Percentiles rank a stretch among this genome's conserved stretches.
These are phyloP conservation scores for Bifiguratus adelaidae DNA, from an alignment of 192 early-diverging fungal species.

Conservation along the genomic window DNA sequence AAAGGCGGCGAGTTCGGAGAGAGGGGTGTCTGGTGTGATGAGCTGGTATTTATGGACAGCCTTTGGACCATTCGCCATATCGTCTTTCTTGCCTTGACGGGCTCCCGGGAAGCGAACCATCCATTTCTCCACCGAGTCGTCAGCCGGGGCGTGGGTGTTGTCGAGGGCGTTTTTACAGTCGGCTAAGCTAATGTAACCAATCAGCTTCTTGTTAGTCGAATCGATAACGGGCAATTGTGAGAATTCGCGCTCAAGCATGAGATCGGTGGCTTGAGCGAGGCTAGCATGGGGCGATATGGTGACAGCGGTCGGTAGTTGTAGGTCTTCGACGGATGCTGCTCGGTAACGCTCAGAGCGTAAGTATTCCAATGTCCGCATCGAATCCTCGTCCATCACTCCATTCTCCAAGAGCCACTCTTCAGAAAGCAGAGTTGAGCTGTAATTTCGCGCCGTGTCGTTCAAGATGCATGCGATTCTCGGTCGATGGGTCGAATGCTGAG, in stretches of 20 bases:
- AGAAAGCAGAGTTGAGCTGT: slow-evolving; percentile 52
- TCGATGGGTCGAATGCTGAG: slow-evolving; percentile 17
- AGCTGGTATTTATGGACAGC: slow-evolving; percentile 42
- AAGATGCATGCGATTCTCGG: slow-evolving; percentile 41
- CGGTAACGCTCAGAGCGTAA: slow-evolving; percentile 56
- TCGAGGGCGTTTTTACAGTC: slow-evolving; percentile 46
- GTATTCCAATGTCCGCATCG: slow-evolving; percentile 43
- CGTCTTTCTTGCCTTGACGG: slow-evolving; percentile 13
- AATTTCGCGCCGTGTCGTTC: slow-evolving; percentile 62
- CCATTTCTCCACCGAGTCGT: slow-evolving; percentile 39
- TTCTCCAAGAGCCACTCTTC: slow-evolving; percentile 76
- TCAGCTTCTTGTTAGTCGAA: slow-evolving; percentile 43
- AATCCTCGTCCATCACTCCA: slow-evolving; percentile 53
- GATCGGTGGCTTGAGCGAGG: slow-evolving; percentile 49
- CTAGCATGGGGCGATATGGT: slow-evolving; percentile 46
- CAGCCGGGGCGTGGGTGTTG: slow-evolving; percentile 27
- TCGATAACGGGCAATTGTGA: slow-evolving; percentile 79
- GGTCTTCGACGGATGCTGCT: slow-evolving; percentile 73
- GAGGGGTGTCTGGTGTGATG: slow-evolving; percentile 69
- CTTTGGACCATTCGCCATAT: not conserved
- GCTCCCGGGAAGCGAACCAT: slow-evolving; percentile 65
- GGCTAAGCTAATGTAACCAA: slow-evolving; percentile 67
- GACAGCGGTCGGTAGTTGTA: slow-evolving; percentile 73
- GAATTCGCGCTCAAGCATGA: slow-evolving; percentile 76
- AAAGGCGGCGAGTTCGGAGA: slow-evolving; percentile 36